phyloP scores from a whole-genome alignment of 768 basidiomycete genomes.

The Floccularia luteovirens region DNA sequence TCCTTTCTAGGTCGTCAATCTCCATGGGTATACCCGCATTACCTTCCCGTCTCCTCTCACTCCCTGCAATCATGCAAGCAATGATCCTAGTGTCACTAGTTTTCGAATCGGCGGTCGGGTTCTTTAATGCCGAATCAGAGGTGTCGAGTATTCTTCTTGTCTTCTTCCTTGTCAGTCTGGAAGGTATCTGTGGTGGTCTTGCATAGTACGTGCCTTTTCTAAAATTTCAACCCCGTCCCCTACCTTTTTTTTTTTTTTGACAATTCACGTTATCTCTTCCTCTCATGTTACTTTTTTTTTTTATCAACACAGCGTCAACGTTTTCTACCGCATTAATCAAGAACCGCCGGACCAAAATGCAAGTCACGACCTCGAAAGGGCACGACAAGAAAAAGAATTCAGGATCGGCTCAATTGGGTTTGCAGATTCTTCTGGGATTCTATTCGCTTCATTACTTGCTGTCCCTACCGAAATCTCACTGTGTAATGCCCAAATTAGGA shows the following conservation, averaged over 20 bases:
- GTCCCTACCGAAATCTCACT: slow-evolving; percentile 71
- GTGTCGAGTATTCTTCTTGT: slow-evolving; percentile 51
- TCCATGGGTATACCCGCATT: slow-evolving; percentile 79
- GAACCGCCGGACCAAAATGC: slow-evolving; percentile 44
- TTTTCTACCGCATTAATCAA: slow-evolving; percentile 78
- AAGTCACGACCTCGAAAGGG: slow-evolving; percentile 45
- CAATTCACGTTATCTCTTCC: no score
- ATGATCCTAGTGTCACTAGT: slow-evolving; percentile 53
- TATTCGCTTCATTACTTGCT: slow-evolving; percentile 55
- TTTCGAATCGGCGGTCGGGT: slow-evolving; percentile 61
- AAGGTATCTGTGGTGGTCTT: slow-evolving; percentile 89
- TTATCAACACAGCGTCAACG: slow-evolving; percentile 64
- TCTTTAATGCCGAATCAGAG: slow-evolving; percentile 37
- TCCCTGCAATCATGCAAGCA: slow-evolving; percentile 74
- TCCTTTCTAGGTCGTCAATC: slow-evolving; percentile 87
- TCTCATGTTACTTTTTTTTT: slow-evolving; percentile 1
- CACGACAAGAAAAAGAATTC: slow-evolving; percentile 78
- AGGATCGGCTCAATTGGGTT: slow-evolving; percentile 88
- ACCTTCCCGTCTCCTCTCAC: slow-evolving; percentile 55
- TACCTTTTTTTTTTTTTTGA: no score
- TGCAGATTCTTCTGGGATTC: slow-evolving; percentile 71
- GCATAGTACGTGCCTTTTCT: slow-evolving; percentile 87
- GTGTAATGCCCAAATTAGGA: slow-evolving; percentile 63
- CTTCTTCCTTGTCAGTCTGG: slow-evolving; percentile 73
- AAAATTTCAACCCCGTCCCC: no score